phyloP scores from a whole-genome alignment of 371 early-diverging fungal genomes.

The Zopfochytrium polystomum region DNA sequence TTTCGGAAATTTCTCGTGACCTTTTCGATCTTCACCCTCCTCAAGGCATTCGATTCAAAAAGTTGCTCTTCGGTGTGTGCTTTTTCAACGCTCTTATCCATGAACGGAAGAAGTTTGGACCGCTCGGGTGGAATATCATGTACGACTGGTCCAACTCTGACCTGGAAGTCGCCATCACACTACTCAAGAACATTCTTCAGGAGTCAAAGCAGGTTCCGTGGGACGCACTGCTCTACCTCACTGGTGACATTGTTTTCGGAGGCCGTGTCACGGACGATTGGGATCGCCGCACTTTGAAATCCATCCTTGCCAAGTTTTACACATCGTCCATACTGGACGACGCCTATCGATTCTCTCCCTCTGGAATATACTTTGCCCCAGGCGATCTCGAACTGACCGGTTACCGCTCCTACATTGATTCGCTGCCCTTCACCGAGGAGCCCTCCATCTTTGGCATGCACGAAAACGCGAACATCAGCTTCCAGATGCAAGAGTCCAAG shows the following conservation, averaged over 20 bases:
- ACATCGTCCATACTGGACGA: conserved; percentile 47
- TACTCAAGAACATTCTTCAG: conserved; percentile 45
- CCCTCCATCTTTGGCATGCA: conserved; percentile 61
- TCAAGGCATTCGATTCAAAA: conserved; percentile 48
- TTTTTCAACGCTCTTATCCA: conserved; percentile 61
- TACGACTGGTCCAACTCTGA: conserved; percentile 58
- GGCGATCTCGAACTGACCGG: conserved; percentile 43
- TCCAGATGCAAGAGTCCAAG: conserved; percentile 53
- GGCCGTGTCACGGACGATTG: conserved; percentile 62
- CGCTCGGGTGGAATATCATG: conserved; percentile 57
- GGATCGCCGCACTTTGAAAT: conserved; percentile 51
- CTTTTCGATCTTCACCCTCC: conserved; percentile 54
- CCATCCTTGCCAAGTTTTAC: conserved; percentile 48
- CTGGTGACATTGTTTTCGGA: conserved; percentile 57
- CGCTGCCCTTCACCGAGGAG: conserved; percentile 53
- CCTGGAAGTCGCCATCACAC: conserved; percentile 50
- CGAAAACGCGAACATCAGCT: conserved; percentile 59
- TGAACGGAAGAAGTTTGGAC: conserved; percentile 57
- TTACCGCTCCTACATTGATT: conserved; percentile 47
- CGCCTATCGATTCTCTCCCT: conserved; percentile 44
- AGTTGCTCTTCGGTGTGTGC: conserved; percentile 54
- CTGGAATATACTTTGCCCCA: conserved; percentile 53
- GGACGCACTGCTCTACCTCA: conserved; percentile 54
- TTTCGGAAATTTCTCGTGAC: conserved; percentile 51
- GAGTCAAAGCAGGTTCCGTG: conserved; percentile 49